Conservation (phyloP, 768 basidiomycete genomes). For the Hydnum rufescens region DNA sequence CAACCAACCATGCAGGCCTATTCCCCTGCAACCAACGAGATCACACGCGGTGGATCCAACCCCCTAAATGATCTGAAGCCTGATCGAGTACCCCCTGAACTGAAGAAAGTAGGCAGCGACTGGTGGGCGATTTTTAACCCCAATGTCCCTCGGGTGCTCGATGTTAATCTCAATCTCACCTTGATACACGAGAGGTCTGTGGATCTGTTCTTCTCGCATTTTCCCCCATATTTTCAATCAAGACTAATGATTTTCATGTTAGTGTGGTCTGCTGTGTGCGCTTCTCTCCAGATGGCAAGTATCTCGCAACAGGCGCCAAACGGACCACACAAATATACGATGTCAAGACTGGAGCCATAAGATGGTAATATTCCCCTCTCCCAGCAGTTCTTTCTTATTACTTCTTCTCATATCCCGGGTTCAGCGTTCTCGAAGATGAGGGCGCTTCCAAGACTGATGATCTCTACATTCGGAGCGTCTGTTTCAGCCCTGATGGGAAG, state of each 20-base stretch:
- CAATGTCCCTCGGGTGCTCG: conserved; percentile 22
- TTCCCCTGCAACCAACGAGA: conserved; percentile 2
- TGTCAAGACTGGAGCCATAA: conserved; percentile 63
- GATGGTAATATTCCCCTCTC: too few relatives aligned
- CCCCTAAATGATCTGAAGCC: conserved; percentile 11
- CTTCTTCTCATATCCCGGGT: conserved; percentile 5
- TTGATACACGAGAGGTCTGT: conserved; percentile 25
- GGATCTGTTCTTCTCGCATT: background rate
- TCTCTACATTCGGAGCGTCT: conserved; percentile 76
- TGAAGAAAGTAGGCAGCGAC: conserved; percentile 23
- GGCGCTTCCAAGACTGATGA: conserved; percentile 50
- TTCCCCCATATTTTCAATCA: background rate
- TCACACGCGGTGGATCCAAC: too few relatives aligned
- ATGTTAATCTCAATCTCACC: conserved; percentile 24
- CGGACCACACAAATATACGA: conserved; percentile 90
- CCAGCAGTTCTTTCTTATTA: conserved; percentile 3
- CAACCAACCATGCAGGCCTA: background rate
- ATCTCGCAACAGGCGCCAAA: conserved; percentile 89
- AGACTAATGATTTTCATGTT: background rate
- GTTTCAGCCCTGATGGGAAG: conserved; percentile 53
- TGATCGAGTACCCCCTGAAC: conserved; percentile 9
- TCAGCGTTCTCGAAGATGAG: conserved; percentile 60
- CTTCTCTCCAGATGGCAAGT: conserved; percentile 87
- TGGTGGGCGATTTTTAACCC: conserved; percentile 28
- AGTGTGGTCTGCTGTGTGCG: conserved; percentile 79